Evolutionary conservation across 768 basidiomycete species (phyloP), one percentile per base, ranked within the genome.

Genomic region (Paxillus rubicundulus): DNA sequence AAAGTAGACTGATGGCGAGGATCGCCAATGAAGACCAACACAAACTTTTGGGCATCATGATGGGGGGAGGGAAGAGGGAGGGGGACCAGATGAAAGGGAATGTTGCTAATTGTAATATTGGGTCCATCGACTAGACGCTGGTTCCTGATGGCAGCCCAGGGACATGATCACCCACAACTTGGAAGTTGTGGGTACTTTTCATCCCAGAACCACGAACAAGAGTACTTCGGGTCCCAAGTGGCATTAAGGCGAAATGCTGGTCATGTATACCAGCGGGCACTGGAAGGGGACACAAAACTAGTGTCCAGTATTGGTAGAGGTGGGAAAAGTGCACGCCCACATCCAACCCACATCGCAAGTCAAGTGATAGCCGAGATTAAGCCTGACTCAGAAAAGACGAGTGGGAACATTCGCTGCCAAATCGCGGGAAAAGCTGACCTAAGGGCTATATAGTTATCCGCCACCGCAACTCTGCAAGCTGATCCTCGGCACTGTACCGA

Each of bases 381-480:
- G 24, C 24, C 4, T 24, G 24, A n/a, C n/a, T n/a, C n/a, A n/a
- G n/a, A n/a, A n/a, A 30, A 33, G 13, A 33, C n/a, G n/a, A 1
- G 33, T 14, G 33, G 12, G 33, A 33, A 33, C 9, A 3, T 9
- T 5, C 13, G 14, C 33, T 33, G 33, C 13, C 33, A 3, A 12
- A 37, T 10, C 17, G 63, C 69, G 72, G 14, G 65, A 74, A 60
- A 24, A 0, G 0, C 20, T 73, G 55, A 57, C 53, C 57, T 63
- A 73, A 62, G 59, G 24, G 59, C 68, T 73, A 34, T 74, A 73
- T 38, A 74, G 72, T 64, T 67, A 10, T 52, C 60, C 75, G 74
- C 75, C 76, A 74, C 76, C 54, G 53, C 53, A 40, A 40, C 37
- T 36, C 57, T 44, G 49, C 30, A 43, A 50, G 52, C 55, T 55